Percentiles rank a stretch among this genome's conserved stretches.
Evolutionary conservation across 805 yeast species (phyloP).

Genomic region (Saccharomycopsis babjevae): DNA sequence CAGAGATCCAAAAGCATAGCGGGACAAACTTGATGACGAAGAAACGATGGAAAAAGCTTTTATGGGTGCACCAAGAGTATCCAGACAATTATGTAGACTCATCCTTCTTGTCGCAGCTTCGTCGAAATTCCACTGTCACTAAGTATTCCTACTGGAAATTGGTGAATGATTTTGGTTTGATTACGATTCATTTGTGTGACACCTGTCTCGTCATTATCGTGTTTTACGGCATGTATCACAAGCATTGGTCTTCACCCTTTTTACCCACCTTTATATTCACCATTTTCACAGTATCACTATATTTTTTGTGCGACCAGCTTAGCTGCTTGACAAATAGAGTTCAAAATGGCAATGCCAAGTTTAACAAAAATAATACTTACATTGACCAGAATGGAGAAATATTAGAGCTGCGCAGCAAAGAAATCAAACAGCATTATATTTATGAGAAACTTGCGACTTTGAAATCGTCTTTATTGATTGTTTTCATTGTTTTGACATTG

Average conservation of each 20-base stretch:
- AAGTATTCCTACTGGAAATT: constrained; percentile 53
- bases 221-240: constrained; percentile 51
- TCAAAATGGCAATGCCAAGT: not conserved
- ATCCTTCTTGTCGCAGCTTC: constrained; percentile 70
- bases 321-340: not conserved
- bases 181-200: constrained; percentile 55
- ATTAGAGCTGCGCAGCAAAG: constrained; percentile 21
- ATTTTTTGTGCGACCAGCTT: constrained; percentile 23
- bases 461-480: constrained; percentile 60
- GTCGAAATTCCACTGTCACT: constrained; percentile 65
- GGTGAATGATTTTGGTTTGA: constrained; percentile 60
- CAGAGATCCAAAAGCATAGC: not conserved
- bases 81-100: constrained; percentile 87
- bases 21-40: constrained; percentile 25
- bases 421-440: not conserved
- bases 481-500: constrained; percentile 60
- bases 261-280: constrained; percentile 31
- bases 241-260: constrained; percentile 38
- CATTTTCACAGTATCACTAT: constrained; percentile 28
- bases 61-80: constrained; percentile 77
- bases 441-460: constrained; percentile 26
- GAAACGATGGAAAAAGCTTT: constrained; percentile 68
- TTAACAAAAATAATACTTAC: not conserved
- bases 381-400: constrained; percentile 13
- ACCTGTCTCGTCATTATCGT: constrained; percentile 54